Conservation (phyloP, 345 rosid species). For the Bretschneidera sinensis region DNA sequence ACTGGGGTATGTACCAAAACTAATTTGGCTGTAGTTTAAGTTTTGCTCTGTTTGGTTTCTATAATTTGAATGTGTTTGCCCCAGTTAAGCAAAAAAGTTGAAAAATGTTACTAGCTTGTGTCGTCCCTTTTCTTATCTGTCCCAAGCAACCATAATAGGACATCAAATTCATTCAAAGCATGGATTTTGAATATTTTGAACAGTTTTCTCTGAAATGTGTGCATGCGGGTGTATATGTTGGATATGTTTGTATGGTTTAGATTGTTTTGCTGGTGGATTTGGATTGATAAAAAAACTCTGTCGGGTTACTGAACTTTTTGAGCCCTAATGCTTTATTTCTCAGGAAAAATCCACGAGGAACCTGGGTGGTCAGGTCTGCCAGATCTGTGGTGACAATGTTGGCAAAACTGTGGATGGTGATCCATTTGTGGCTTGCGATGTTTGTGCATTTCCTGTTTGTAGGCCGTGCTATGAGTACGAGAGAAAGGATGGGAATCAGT, state of each 20-base stretch:
- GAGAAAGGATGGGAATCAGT: constrained; percentile 87
- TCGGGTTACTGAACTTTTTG: no score
- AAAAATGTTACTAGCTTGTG: no score
- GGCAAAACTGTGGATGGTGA: constrained; percentile 66
- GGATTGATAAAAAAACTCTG: no score
- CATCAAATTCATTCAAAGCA: no score
- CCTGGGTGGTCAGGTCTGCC: constrained; percentile 65
- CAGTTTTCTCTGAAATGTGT: no score
- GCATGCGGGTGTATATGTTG: no score
- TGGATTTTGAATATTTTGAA: no score
- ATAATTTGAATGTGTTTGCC: no score
- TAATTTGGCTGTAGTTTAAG: background rate
- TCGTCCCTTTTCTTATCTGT: no score
- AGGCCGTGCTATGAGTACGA: constrained; percentile 93
- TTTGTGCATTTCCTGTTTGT: constrained; percentile 89
- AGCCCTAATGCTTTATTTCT: constrained; percentile 10
- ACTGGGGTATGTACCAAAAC: constrained; percentile 42
- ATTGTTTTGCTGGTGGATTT: background rate
- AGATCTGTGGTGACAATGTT: constrained; percentile 76
- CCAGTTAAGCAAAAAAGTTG: no score
- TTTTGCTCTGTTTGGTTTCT: constrained; percentile 5
- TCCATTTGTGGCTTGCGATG: constrained; percentile 69
- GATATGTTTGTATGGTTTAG: background rate
- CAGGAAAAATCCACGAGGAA: constrained; percentile 69
- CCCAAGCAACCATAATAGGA: no score